Conservation (phyloP, 805 yeast species). For the Saturnispora serradocipensis region DNA sequence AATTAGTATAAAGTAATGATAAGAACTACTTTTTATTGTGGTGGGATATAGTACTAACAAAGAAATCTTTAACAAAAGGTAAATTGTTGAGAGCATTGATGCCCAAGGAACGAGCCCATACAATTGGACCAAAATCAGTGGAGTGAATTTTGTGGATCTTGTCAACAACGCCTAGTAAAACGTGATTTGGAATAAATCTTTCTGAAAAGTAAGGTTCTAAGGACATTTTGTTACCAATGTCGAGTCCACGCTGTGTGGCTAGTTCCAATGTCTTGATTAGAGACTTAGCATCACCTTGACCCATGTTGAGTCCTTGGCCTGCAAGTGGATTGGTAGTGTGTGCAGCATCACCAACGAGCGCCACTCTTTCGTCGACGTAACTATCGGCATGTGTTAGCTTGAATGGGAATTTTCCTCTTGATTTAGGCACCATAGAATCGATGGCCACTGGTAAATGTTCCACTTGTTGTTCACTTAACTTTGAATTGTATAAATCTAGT, state of each 20-base stretch:
- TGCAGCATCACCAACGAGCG: constrained; percentile 97
- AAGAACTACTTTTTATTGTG: constrained; percentile 8
- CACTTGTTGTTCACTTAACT: constrained; percentile 30
- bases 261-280: constrained; percentile 59
- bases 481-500: constrained; percentile 30
- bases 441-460: constrained; percentile 59
- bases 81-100: constrained; percentile 57
- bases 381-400: constrained; percentile 85
- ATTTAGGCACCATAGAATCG: constrained; percentile 43
- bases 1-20: background rate
- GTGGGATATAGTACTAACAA: constrained; percentile 44
- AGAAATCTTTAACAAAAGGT: constrained; percentile 55
- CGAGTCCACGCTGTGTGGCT: constrained; percentile 72
- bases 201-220: constrained; percentile 81
- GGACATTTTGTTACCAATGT: constrained; percentile 73
- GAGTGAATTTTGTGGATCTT: constrained; percentile 82
- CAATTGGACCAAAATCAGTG: constrained; percentile 65
- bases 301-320: constrained; percentile 97
- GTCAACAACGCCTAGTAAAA: constrained; percentile 80
- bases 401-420: constrained; percentile 85
- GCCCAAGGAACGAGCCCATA: constrained; percentile 67
- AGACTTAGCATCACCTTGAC: constrained; percentile 81
- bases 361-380: constrained; percentile 75
- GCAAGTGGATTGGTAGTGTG: constrained; percentile 96
- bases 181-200: constrained; percentile 74